Evolutionary conservation across 73 alveolate species (phyloP).

Genomic region (Paramecium pentaurelia): DNA sequence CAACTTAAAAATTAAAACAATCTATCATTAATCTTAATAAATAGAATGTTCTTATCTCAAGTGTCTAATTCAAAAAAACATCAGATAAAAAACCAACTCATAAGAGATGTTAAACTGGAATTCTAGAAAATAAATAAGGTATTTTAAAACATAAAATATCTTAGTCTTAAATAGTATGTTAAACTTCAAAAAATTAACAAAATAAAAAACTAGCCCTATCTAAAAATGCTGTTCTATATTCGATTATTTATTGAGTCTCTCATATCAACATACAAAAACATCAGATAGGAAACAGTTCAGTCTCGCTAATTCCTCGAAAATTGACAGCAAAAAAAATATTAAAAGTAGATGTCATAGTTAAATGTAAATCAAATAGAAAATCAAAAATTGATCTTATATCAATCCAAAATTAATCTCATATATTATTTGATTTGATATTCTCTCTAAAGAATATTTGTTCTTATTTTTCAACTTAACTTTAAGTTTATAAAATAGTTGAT

Average conservation of each 20-base stretch:
- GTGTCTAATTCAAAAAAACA: not conserved
- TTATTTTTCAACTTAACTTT: no score
- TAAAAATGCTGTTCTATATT: not conserved
- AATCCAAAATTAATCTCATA: not conserved
- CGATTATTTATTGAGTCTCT: slow-evolving; percentile 7
- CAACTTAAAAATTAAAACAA: not conserved
- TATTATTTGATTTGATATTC: not conserved
- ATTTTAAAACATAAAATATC: not conserved
- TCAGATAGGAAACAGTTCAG: not conserved
- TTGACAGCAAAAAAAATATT: not conserved
- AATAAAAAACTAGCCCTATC: not conserved
- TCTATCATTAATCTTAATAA: not conserved
- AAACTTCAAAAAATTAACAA: not conserved
- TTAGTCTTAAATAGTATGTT: not conserved
- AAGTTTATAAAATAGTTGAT: no score
- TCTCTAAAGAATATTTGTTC: no score
- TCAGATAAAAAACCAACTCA: not conserved
- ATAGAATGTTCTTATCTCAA: not conserved
- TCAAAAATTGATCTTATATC: not conserved
- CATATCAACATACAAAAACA: not conserved
- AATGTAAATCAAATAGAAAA: not conserved
- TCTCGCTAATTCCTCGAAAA: not conserved
- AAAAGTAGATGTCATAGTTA: not conserved
- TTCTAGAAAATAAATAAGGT: not conserved
- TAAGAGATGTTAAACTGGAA: slow-evolving; percentile 37